phyloP scores from a whole-genome alignment of 768 basidiomycete species.

The Mycena haematopus region DNA sequence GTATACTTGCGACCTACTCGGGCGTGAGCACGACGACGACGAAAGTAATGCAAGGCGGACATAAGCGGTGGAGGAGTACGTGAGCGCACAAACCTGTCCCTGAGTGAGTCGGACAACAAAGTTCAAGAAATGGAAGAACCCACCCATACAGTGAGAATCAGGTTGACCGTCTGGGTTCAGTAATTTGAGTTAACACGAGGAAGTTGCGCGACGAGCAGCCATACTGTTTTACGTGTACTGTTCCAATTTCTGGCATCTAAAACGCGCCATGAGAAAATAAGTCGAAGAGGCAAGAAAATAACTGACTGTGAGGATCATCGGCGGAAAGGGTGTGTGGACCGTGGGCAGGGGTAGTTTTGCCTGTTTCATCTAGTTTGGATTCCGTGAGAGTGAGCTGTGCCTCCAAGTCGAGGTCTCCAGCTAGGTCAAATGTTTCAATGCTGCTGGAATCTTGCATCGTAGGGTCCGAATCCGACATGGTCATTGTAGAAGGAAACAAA shows the following conservation, averaged over 20 bases:
- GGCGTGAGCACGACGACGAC: neutral
- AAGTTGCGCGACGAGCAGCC: neutral
- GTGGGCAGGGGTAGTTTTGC: neutral
- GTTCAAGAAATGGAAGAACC: neutral
- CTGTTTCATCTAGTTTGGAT: neutral
- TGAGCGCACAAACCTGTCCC: constrained; percentile 17
- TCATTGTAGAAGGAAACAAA: neutral
- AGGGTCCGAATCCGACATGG: neutral
- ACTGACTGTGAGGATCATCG: constrained; percentile 18
- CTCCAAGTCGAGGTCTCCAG: constrained; percentile 7
- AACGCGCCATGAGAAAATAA: neutral
- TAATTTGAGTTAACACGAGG: neutral
- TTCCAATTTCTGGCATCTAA: constrained; percentile 22
- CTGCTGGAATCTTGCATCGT: neutral
- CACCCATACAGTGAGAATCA: constrained; percentile 17
- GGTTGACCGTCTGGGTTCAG: constrained; percentile 14
- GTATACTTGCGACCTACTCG: constrained; percentile 21
- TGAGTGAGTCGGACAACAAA: neutral
- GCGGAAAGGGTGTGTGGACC: constrained; percentile 11
- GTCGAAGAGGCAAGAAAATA: neutral
- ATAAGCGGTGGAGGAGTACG: constrained; percentile 27
- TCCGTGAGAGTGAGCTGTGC: constrained; percentile 5
- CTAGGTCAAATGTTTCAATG: constrained; percentile 4
- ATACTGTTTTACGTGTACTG: constrained; percentile 6
- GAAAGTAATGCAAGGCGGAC: neutral